Percentiles rank a stretch among this genome's conserved stretches.
Conservation (phyloP, 441 rosid species). For the Pelargonium fulgidum region DNA sequence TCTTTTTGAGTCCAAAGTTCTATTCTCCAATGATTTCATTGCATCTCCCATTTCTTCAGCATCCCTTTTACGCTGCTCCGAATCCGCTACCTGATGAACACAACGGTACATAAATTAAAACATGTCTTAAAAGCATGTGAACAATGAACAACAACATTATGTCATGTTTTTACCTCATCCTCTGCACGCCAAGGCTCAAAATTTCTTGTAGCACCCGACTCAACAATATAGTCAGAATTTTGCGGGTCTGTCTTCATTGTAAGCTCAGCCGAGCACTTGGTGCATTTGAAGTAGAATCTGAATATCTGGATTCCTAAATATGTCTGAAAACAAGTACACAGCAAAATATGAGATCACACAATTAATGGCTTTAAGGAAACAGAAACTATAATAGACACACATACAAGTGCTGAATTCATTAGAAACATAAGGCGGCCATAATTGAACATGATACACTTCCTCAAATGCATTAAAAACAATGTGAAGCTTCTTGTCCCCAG, state of each 20-base stretch:
- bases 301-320: conserved; percentile 56
- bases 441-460: too few relatives aligned
- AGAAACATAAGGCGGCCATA: too few relatives aligned
- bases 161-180: conserved; percentile 47
- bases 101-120: conserved; percentile 6
- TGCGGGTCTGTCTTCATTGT: conserved; percentile 80
- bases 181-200: conserved; percentile 87
- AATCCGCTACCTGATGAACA: conserved; percentile 41
- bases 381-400: too few relatives aligned
- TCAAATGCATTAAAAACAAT: too few relatives aligned
- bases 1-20: conserved; percentile 77
- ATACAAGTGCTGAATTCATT: too few relatives aligned
- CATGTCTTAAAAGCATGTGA: background rate
- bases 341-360: background rate
- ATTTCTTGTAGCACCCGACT: conserved; percentile 72
- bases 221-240: conserved; percentile 69
- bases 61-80: conserved; percentile 46
- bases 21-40: conserved; percentile 81
- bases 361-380: background rate
- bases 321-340: conserved; percentile 34
- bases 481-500: too few relatives aligned
- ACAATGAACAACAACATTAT: background rate
- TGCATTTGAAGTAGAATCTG: conserved; percentile 25
- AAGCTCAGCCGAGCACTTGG: conserved; percentile 66
- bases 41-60: conserved; percentile 92